Evolutionary conservation across 192 early-diverging fungal genomes (phyloP), one percentile per base, ranked within the genome.

Genomic region (Oehlia diaphana): DNA sequence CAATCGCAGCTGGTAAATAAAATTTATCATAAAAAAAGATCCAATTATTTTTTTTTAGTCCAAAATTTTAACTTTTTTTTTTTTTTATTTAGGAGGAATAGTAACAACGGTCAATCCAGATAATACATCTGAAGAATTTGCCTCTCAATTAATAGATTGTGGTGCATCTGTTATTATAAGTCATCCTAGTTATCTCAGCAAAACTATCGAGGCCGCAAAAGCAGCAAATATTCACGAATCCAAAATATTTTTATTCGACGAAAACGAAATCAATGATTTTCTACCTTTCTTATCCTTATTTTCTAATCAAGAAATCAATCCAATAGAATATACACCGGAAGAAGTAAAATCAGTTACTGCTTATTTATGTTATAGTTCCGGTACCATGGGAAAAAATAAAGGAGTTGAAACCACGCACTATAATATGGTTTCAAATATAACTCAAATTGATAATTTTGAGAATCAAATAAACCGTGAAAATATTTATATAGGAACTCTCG

Each of bases 351-450:
- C 82, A 2, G 70, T 79, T 3, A 82, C 79, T 6, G 92, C 91
- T 9, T 91, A 90, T 78, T 84, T 94, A 21, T 93, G 90, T 81
- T 95, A 93, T 83, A 90, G 89, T 31, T 90, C 88, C 9, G 90
- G 88, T 7, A 91, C 90, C 19, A 89, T 86, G 1, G 91, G 94
- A 13, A 87, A 82, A 65, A 91, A 92, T 49, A 98, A 98, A 82
- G 95, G 95, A 78, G 94, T 98, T 21, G 85, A 89, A 68, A 90
- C 92, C 3, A 95, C 92, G 31, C 95, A 96, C 71, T 79, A 81
- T 12, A 96, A 96, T 86, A 89, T 96, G 79, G 91, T 94, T 10
- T 87, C 95, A 33, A 96, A 97, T 78, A 83, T 91, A 19, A 28
- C 84, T 26, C 92, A 94, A 74, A 84, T 90, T 23, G 72, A 80